Evolutionary conservation across 2,329 filamentous ascomycete species (phyloP).

Genomic region (Cladophialophora psammophila): DNA sequence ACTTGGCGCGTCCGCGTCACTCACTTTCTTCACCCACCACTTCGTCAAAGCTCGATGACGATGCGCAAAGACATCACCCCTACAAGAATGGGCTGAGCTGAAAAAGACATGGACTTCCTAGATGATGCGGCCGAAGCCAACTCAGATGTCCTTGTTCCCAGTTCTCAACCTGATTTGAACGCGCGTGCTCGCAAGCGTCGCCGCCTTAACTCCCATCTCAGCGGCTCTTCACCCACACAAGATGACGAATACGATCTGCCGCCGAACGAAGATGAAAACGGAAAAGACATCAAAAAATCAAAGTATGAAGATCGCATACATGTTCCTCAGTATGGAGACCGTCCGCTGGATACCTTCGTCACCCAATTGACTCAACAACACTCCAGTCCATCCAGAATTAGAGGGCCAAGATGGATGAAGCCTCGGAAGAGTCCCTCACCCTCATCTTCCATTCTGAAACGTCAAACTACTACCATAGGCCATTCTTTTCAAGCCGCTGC

Average conservation of each 20-base stretch:
- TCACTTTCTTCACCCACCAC: not conserved
- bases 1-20: not conserved
- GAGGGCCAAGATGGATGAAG: constrained; percentile 58
- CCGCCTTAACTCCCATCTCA: constrained; percentile 15
- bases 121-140: constrained; percentile 29
- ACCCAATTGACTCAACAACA: constrained; percentile 57
- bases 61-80: not conserved
- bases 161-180: constrained; percentile 34
- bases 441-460: constrained; percentile 17
- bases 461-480: not conserved
- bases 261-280: constrained; percentile 26
- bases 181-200: constrained; percentile 37
- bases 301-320: constrained; percentile 46
- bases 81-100: not conserved
- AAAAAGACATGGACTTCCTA: constrained; percentile 29
- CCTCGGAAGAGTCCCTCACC: constrained; percentile 46
- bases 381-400: constrained; percentile 60
- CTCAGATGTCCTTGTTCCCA: constrained; percentile 46
- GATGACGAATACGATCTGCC: constrained; percentile 37
- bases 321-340: constrained; percentile 50
- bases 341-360: constrained; percentile 55
- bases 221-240: constrained; percentile 9
- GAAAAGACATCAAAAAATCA: constrained; percentile 30
- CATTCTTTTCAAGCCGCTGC: not conserved
- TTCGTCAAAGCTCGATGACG: not conserved